A percentile compares a stretch with the other conserved stretches of the same genome.
phyloP scores from a whole-genome alignment of 2,329 filamentous ascomycete genomes.

The Sclerotinia spermophila region DNA sequence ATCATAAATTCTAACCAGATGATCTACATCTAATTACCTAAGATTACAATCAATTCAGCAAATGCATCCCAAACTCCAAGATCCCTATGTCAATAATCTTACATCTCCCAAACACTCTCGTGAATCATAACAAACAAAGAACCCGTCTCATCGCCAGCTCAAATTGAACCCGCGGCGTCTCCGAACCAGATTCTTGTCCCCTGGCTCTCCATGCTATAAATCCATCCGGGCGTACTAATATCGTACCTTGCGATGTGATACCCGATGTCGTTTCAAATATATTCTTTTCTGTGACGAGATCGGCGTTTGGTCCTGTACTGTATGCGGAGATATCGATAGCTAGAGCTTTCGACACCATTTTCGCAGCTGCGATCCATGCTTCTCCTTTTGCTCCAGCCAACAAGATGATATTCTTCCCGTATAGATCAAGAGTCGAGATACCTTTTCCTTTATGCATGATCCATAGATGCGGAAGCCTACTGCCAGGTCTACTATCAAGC shows the following conservation, averaged over 20 bases:
- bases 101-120: not conserved
- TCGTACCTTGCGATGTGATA: constrained; percentile 34
- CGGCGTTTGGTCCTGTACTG: constrained; percentile 20
- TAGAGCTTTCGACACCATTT: constrained; percentile 12
- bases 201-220: constrained; percentile 37
- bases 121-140: not conserved
- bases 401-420: constrained; percentile 33
- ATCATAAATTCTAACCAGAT: not conserved
- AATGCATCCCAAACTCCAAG: not conserved
- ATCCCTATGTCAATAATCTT: not conserved
- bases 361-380: constrained; percentile 22
- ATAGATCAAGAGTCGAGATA: constrained; percentile 37
- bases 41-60: too few relatives aligned
- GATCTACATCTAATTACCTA: not conserved
- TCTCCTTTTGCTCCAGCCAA: constrained; percentile 29
- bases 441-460: constrained; percentile 28
- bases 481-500: constrained; percentile 35
- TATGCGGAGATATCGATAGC: constrained; percentile 22
- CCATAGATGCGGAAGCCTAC: constrained; percentile 37
- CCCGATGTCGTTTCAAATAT: constrained; percentile 31
- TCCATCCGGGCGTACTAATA: constrained; percentile 39
- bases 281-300: constrained; percentile 21
- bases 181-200: not conserved
- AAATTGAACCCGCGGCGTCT: not conserved
- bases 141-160: not conserved